These are phyloP conservation scores for Selenicereus undatus DNA, from an alignment of 148 eudicot species.

Conservation along the genomic window DNA sequence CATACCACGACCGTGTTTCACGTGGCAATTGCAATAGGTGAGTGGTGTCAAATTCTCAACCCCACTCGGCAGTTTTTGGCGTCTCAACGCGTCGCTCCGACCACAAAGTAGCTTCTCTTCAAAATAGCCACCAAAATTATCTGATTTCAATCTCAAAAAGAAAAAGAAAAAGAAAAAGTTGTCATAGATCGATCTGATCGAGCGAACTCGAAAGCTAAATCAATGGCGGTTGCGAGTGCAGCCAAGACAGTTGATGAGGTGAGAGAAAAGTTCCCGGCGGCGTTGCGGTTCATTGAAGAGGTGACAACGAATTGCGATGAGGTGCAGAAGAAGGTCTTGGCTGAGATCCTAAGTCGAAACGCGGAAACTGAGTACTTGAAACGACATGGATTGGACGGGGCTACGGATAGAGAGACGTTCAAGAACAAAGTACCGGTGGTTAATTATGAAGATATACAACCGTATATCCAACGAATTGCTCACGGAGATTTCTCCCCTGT, in stretches of 20 bases:
- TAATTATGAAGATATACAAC: conserved; percentile 53
- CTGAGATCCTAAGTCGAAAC: conserved; percentile 52
- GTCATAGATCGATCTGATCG: too few species aligned
- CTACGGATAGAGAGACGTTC: conserved; percentile 37
- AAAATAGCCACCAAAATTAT: too few species aligned
- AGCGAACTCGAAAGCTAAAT: too few species aligned
- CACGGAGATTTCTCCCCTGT: conserved; percentile 71
- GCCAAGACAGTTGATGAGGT: conserved; percentile 11
- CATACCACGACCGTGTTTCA: too few species aligned
- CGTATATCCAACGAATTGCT: conserved; percentile 57
- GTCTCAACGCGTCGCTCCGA: too few species aligned
- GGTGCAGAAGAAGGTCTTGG: conserved; percentile 52
- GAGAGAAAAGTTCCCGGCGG: conserved; percentile 34
- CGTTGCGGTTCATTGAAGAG: conserved; percentile 50
- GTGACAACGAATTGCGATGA: conserved; percentile 40
- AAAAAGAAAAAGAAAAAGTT: too few species aligned
- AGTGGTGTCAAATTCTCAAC: too few species aligned
- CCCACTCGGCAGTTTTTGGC: too few species aligned
- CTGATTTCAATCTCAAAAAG: too few species aligned
- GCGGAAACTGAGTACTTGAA: conserved; percentile 52
- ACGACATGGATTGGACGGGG: conserved; percentile 29
- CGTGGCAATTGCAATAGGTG: too few species aligned
- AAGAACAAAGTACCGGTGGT: conserved; percentile 49
- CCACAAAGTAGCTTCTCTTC: too few species aligned
- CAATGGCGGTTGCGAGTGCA: neutral